These are phyloP conservation scores for Ceratobasidium sp. DNA, from an alignment of 1,284 basidiomycete species.

Conservation along the genomic window DNA sequence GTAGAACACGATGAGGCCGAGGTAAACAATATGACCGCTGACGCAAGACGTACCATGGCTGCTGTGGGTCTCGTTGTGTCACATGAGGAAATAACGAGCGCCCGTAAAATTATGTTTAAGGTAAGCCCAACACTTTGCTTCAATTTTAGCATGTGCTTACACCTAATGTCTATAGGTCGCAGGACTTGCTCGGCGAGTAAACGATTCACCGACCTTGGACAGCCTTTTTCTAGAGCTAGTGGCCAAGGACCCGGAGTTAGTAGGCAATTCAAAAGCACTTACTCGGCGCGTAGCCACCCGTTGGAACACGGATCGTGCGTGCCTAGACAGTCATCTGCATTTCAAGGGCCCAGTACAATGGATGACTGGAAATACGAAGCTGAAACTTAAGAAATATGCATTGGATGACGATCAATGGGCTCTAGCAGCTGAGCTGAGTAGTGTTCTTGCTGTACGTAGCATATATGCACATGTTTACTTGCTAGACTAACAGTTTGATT, in stretches of 20 bases:
- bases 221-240: not conserved
- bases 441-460: not conserved
- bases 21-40: too few relatives aligned
- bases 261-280: not conserved
- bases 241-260: not conserved
- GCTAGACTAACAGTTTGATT: not conserved
- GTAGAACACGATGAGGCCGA: too few relatives aligned
- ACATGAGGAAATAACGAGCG: not conserved
- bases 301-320: conserved; percentile 6
- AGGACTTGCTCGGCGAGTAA: conserved; percentile 21
- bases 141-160: not conserved
- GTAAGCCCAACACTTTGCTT: too few relatives aligned
- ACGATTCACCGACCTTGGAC: not conserved
- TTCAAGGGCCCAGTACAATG: conserved; percentile 24
- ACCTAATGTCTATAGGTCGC: conserved; percentile 1
- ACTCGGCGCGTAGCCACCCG: not conserved
- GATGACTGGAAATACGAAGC: not conserved
- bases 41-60: conserved; percentile 8
- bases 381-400: conserved; percentile 11
- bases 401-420: conserved; percentile 9
- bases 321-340: not conserved
- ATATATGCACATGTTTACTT: not conserved
- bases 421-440: conserved; percentile 8
- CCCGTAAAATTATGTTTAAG: conserved; percentile 14
- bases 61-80: not conserved